These are phyloP conservation scores for Lentinus polychrous DNA, from an alignment of 1,284 basidiomycete species.

Conservation along the genomic window DNA sequence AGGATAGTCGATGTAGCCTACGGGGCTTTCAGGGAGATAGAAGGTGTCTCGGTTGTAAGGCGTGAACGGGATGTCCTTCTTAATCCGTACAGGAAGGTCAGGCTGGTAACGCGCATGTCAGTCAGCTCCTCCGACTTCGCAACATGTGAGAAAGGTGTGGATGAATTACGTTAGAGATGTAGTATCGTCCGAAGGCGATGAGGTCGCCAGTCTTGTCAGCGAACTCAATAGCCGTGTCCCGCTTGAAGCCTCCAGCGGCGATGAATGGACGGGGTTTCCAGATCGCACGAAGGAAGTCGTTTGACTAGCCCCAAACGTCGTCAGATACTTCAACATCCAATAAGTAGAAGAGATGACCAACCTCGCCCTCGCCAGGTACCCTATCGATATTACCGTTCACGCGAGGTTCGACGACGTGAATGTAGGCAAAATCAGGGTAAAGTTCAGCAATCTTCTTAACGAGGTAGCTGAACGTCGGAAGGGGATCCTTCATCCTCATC, in stretches of 20 bases:
- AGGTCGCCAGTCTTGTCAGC: slow-evolving; percentile 28
- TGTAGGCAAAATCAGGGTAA: slow-evolving; percentile 39
- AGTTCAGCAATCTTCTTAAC: slow-evolving; percentile 18
- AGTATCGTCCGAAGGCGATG: slow-evolving; percentile 40
- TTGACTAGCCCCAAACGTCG: slow-evolving; percentile 13
- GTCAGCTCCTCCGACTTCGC: too few species aligned
- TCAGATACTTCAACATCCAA: not conserved
- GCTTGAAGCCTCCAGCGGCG: slow-evolving; percentile 29
- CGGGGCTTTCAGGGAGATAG: slow-evolving; percentile 25
- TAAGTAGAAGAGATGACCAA: not conserved
- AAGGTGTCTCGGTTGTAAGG: slow-evolving; percentile 29
- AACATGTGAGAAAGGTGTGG: not conserved
- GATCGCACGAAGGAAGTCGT: slow-evolving; percentile 22
- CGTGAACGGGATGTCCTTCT: slow-evolving; percentile 27
- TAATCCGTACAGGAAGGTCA: slow-evolving; percentile 42
- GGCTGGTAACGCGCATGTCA: slow-evolving; percentile 33
- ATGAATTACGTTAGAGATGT: slow-evolving; percentile 33
- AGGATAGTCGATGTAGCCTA: slow-evolving; percentile 35
- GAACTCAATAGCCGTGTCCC: slow-evolving; percentile 16
- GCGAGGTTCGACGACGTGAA: slow-evolving; percentile 38
- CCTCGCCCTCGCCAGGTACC: not conserved
- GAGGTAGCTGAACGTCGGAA: slow-evolving; percentile 27
- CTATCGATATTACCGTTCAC: slow-evolving; percentile 12
- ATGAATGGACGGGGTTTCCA: slow-evolving; percentile 23
- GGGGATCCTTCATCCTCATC: slow-evolving; percentile 34